Conservation (phyloP, 352 stramenopile species). For the Phytophthora quininea region DNA sequence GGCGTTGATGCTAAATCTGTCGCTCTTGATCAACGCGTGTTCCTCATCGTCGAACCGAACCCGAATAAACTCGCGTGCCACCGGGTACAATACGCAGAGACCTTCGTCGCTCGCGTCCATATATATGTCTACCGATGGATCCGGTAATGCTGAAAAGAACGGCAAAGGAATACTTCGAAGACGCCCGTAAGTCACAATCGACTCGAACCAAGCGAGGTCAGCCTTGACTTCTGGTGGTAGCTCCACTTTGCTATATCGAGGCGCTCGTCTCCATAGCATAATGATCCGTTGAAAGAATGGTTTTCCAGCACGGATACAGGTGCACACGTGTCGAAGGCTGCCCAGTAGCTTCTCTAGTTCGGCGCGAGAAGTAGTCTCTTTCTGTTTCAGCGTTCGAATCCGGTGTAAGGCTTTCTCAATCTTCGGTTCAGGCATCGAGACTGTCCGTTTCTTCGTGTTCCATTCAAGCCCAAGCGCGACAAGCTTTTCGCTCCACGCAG, state of each 20-base stretch:
- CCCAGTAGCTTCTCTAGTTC: neutral
- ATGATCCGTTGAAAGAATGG: slow-evolving; percentile 8
- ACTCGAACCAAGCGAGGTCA: slow-evolving; percentile 4
- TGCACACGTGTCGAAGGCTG: neutral
- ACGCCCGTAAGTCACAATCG: neutral
- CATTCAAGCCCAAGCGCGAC: slow-evolving; percentile 10
- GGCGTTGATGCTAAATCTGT: slow-evolving; percentile 17
- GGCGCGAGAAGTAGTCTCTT: neutral
- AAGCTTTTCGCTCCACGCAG: neutral
- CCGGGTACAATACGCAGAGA: neutral
- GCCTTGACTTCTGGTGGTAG: neutral
- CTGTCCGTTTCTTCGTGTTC: neutral
- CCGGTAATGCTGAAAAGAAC: neutral
- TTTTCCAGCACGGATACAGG: neutral
- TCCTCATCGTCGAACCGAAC: slow-evolving; percentile 15
- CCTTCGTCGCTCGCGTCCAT: slow-evolving; percentile 14
- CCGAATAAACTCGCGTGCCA: neutral
- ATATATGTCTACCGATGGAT: slow-evolving; percentile 9
- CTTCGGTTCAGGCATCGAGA: neutral
- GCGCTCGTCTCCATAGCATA: neutral
- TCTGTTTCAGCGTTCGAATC: neutral
- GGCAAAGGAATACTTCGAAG: neutral
- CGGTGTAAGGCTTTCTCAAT: too few relatives aligned
- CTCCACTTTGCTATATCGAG: neutral
- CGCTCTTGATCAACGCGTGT: neutral